Evolutionary conservation across 1,284 basidiomycete genomes (phyloP).

Genomic region (Clitocybe nebularis): DNA sequence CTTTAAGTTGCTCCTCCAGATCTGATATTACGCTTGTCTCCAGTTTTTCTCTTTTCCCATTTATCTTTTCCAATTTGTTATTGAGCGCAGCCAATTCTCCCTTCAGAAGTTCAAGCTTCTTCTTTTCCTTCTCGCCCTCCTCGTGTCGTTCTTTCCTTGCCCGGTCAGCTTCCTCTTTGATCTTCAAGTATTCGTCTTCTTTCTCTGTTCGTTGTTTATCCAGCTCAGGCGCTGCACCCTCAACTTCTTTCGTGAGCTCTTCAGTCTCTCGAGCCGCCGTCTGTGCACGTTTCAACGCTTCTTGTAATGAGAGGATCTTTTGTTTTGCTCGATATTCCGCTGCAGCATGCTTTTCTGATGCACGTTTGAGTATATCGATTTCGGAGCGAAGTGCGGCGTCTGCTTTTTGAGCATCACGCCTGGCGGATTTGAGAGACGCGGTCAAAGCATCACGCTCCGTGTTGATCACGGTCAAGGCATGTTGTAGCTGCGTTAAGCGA

Average conservation of each 20-base stretch:
- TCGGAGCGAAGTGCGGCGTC: slow-evolving; percentile 69
- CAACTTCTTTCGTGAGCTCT: slow-evolving; percentile 43
- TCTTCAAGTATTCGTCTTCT: slow-evolving; percentile 42
- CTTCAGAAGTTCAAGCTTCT: slow-evolving; percentile 53
- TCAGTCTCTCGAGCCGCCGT: slow-evolving; percentile 56
- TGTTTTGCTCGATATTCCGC: slow-evolving; percentile 67
- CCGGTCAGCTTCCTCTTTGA: slow-evolving; percentile 44
- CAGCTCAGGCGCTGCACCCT: slow-evolving; percentile 48
- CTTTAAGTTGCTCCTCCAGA: slow-evolving; percentile 50
- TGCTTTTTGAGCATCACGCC: slow-evolving; percentile 71
- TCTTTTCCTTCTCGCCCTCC: slow-evolving; percentile 51
- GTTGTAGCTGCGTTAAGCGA: slow-evolving; percentile 54
- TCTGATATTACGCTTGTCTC: slow-evolving; percentile 46
- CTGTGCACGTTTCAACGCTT: slow-evolving; percentile 67
- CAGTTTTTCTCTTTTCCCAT: slow-evolving; percentile 49
- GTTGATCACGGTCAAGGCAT: slow-evolving; percentile 50
- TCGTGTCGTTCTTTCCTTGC: slow-evolving; percentile 42
- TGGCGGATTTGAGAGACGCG: slow-evolving; percentile 58
- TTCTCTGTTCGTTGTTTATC: slow-evolving; percentile 37
- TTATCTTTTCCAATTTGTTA: slow-evolving; percentile 51
- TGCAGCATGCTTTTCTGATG: slow-evolving; percentile 64
- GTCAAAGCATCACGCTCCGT: slow-evolving; percentile 59
- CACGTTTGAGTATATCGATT: slow-evolving; percentile 69
- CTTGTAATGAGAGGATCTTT: slow-evolving; percentile 73
- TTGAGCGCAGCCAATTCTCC: slow-evolving; percentile 40